Percentiles rank a stretch among this genome's conserved stretches.
Evolutionary conservation across 2,329 filamentous ascomycete genomes (phyloP).

Genomic region (Penicillium sp.): DNA sequence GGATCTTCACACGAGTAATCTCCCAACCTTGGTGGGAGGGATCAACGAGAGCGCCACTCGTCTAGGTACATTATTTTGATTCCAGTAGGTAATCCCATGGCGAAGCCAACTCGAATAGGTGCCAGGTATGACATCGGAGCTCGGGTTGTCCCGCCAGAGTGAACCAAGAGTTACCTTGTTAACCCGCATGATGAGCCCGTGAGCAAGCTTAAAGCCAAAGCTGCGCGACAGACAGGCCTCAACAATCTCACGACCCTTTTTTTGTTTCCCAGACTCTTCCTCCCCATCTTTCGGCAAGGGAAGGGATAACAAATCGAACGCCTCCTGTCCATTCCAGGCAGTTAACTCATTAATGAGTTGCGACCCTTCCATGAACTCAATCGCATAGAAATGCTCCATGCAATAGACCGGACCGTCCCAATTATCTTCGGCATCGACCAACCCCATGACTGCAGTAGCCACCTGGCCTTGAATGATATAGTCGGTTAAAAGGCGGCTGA

Average conservation of each 20-base stretch:
- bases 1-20: background rate
- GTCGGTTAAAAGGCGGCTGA: conserved; percentile 51
- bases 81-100: conserved; percentile 48
- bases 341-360: conserved; percentile 57
- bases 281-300: conserved; percentile 41
- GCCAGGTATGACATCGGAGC: conserved; percentile 50
- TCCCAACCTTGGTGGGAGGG: background rate
- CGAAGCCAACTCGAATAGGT: conserved; percentile 59
- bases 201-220: conserved; percentile 58
- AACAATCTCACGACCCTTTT: conserved; percentile 52
- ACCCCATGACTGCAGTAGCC: conserved; percentile 53
- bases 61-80: conserved; percentile 44
- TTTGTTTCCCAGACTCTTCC: conserved; percentile 49
- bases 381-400: conserved; percentile 50
- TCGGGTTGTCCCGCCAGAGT: conserved; percentile 53
- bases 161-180: conserved; percentile 54
- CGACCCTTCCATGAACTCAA: conserved; percentile 52
- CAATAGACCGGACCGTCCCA: conserved; percentile 59
- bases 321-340: conserved; percentile 51
- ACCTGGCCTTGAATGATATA: conserved; percentile 60
- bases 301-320: conserved; percentile 54
- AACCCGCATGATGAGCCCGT: conserved; percentile 54
- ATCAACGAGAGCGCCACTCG: background rate
- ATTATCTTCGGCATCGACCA: conserved; percentile 50
- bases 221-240: conserved; percentile 52